phyloP scores from a whole-genome alignment of 2,329 filamentous ascomycete genomes.

The Hypoxylon sp. region DNA sequence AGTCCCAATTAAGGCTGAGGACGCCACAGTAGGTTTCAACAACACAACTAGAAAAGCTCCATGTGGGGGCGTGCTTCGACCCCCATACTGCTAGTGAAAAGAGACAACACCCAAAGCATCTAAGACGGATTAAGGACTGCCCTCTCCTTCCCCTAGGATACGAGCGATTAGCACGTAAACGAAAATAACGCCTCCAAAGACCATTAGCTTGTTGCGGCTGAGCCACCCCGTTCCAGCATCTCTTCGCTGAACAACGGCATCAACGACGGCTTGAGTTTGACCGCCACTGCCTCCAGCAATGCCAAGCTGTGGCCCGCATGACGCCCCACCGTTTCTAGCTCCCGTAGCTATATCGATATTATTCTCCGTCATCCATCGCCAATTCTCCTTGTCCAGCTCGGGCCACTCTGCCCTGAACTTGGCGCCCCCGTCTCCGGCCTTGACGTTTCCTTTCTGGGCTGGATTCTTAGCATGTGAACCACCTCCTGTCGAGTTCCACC shows the following conservation, averaged over 20 bases:
- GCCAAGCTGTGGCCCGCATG: conserved; percentile 69
- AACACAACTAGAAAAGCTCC: conserved; percentile 2
- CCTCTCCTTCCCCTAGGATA: conserved; percentile 70
- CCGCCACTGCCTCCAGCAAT: conserved; percentile 74
- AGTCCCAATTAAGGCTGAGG: neutral
- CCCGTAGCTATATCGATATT: conserved; percentile 85
- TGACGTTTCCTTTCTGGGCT: conserved; percentile 81
- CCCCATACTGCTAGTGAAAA: neutral
- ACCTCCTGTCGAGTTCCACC: conserved; percentile 97
- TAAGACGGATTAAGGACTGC: conserved; percentile 17
- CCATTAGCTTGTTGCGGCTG: conserved; percentile 81
- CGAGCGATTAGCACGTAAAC: conserved; percentile 87
- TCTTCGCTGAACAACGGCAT: conserved; percentile 80
- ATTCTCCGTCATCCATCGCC: conserved; percentile 89
- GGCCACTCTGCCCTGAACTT: conserved; percentile 94
- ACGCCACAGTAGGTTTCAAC: neutral
- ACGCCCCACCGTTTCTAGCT: conserved; percentile 66
- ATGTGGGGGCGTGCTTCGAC: neutral
- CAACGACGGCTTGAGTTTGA: conserved; percentile 80
- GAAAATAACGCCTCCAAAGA: conserved; percentile 80
- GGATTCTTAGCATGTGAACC: conserved; percentile 75
- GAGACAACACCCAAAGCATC: neutral
- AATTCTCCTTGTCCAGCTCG: conserved; percentile 89
- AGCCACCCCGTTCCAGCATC: conserved; percentile 89
- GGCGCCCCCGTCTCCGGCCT: conserved; percentile 90